A percentile compares a stretch with the other conserved stretches of the same genome.
Evolutionary conservation across 176 grass and related monocot genomes (phyloP).

Genomic region (Rhipidocladum racemiflorum): DNA sequence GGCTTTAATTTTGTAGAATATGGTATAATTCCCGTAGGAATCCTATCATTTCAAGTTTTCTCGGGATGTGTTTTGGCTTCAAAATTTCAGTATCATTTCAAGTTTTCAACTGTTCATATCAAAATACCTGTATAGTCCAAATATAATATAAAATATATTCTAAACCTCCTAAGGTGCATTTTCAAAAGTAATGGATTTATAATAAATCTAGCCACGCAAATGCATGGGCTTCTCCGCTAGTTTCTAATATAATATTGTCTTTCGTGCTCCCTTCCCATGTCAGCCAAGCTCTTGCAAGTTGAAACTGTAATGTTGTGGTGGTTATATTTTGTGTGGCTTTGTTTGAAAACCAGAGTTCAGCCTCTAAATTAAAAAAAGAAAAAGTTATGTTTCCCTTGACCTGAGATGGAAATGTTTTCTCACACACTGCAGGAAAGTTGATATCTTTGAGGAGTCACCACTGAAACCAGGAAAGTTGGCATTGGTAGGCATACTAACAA

Average conservation of each 20-base stretch:
- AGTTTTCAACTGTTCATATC: no score
- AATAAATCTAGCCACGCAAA: no score
- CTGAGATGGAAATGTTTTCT: conserved; percentile 7
- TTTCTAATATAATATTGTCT: neutral
- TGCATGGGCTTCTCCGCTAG: no score
- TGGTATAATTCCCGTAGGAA: no score
- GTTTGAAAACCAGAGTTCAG: neutral
- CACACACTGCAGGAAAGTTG: conserved; percentile 50
- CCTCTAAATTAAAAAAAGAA: neutral
- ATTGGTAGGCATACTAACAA: conserved; percentile 46
- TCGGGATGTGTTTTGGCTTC: no score
- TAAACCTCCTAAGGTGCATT: no score
- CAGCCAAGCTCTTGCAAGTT: neutral
- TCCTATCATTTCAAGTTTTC: no score
- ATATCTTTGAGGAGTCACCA: conserved; percentile 64
- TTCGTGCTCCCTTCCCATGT: neutral
- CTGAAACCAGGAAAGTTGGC: conserved; percentile 57
- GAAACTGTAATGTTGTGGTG: neutral
- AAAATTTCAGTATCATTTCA: no score
- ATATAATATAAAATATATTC: no score
- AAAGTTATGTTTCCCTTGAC: neutral
- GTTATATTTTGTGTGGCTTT: neutral
- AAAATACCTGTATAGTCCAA: no score
- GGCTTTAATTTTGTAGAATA: no score
- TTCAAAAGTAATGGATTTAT: no score